Evolutionary conservation across 192 early-diverging fungal species (phyloP), one percentile per base, ranked within the genome.

Genomic region (Radiomyces spectabilis): DNA sequence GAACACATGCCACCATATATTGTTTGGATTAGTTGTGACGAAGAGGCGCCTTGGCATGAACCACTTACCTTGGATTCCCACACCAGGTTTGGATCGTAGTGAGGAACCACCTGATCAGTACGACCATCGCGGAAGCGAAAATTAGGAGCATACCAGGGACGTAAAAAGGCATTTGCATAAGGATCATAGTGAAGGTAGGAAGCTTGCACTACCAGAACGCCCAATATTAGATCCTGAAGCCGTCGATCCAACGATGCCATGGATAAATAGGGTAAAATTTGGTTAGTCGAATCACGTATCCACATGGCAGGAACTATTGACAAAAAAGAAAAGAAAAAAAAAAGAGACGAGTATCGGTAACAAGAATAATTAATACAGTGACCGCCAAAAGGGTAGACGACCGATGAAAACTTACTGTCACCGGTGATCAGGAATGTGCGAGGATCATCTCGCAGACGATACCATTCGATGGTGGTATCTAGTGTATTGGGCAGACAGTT

Each of bases 211-310:
- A 77, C 61, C 30, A 85, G 43, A 10, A 82, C 63, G 0, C 81
- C 83, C 4, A 75, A 51, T 6, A 84, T 51, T 29, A 85, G 62
- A n/a, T 45, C 58, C 5, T 74, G 54, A 32, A 85, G 41, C 2
- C 32, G 39, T 1, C 31, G 6, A 42, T 85, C 79, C 10, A 31
- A 3, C 0, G 52, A 31, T 16, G 70, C 45, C 24, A 78, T 75
- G 8, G 60, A 57, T 24, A 82, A 29, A 48, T 84, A 84, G 0
- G 83, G 80, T 13, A 70, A 42, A 1, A 87, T 60, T 53, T 87
- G 85, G 66, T 87, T 83, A 10, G 85, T 69, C 18, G 80, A 82
- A 61, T 88, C 85, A 29, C 85, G 77, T 4, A 86, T 69, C 85
- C 85, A 88, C 75, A 85, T 85, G 18, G 85, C 85, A n/a, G 67